Conservation (phyloP, 306 rosid species). For the Cercis canadensis region DNA sequence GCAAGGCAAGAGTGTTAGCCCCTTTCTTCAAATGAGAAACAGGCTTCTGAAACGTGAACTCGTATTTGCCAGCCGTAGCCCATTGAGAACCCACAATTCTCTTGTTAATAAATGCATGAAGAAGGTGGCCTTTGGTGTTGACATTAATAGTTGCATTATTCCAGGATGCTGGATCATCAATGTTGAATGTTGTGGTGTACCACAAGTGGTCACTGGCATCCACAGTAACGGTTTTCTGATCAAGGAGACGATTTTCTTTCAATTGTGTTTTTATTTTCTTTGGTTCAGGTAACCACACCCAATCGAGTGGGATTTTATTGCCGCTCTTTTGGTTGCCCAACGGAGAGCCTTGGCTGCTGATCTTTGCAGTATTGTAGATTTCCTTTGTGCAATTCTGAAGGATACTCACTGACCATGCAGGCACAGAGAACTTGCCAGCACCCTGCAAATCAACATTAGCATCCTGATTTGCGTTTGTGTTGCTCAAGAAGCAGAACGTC, state of each 20-base stretch:
- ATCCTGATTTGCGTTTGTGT: too few relatives aligned
- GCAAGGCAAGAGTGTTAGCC: not conserved
- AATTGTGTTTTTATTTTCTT: not conserved
- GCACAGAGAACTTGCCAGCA: slow-evolving; percentile 13
- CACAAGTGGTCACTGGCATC: slow-evolving; percentile 20
- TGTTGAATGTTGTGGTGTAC: not conserved
- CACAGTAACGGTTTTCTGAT: not conserved
- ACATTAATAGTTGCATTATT: not conserved
- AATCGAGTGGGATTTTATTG: not conserved
- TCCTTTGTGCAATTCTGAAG: slow-evolving; percentile 37
- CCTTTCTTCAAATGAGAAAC: not conserved
- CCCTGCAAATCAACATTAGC: not conserved
- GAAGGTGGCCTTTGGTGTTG: slow-evolving; percentile 15
- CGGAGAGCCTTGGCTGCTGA: not conserved
- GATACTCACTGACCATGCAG: slow-evolving; percentile 37
- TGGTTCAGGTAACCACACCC: slow-evolving; percentile 14
- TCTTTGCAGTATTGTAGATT: slow-evolving; percentile 36
- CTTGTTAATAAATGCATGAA: slow-evolving; percentile 23
- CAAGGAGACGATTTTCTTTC: not conserved
- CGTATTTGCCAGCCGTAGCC: not conserved
- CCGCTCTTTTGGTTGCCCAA: not conserved
- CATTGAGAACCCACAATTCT: not conserved
- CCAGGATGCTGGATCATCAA: not conserved
- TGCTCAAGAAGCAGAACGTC: too few relatives aligned
- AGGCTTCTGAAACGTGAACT: not conserved